Evolutionary conservation across 176 grass and related monocot genomes (phyloP).

Genomic region (Ensete ventricosum): DNA sequence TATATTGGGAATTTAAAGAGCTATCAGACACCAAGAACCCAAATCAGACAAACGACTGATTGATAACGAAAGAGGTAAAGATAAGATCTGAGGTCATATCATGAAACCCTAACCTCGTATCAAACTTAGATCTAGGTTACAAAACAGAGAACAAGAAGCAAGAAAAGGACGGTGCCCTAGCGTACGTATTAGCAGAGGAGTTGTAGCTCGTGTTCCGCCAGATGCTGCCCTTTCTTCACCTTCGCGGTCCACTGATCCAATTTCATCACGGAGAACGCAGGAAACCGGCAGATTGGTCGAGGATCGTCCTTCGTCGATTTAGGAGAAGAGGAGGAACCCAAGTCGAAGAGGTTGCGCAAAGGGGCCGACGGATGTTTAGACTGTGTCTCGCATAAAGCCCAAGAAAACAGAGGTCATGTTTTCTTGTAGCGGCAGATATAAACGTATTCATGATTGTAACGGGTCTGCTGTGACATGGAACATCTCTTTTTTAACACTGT

Average conservation of each 20-base stretch:
- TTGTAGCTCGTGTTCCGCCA: slow-evolving; percentile 14
- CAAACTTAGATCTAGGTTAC: background rate
- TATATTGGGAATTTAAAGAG: background rate
- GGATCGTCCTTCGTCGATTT: background rate
- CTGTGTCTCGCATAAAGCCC: background rate
- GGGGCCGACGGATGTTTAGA: background rate
- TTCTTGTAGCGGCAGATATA: background rate
- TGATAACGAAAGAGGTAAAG: background rate
- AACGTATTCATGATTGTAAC: background rate
- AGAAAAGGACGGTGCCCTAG: background rate
- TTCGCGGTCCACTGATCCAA: slow-evolving; percentile 22
- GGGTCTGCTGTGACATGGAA: background rate
- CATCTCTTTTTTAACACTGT: too few relatives aligned
- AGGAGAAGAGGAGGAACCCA: background rate
- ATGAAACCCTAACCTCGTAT: background rate
- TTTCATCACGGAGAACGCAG: slow-evolving; percentile 9
- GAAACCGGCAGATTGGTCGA: background rate
- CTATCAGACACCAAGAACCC: background rate
- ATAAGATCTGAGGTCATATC: background rate
- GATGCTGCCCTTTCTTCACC: slow-evolving; percentile 15
- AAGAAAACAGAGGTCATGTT: background rate
- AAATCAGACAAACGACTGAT: background rate
- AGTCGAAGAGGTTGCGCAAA: background rate
- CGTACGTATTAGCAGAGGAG: slow-evolving; percentile 14
- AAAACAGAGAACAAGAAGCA: background rate